Percentiles rank a stretch among this genome's conserved stretches.
phyloP scores from a whole-genome alignment of 306 rosid genomes.

The Castanospermum australe region DNA sequence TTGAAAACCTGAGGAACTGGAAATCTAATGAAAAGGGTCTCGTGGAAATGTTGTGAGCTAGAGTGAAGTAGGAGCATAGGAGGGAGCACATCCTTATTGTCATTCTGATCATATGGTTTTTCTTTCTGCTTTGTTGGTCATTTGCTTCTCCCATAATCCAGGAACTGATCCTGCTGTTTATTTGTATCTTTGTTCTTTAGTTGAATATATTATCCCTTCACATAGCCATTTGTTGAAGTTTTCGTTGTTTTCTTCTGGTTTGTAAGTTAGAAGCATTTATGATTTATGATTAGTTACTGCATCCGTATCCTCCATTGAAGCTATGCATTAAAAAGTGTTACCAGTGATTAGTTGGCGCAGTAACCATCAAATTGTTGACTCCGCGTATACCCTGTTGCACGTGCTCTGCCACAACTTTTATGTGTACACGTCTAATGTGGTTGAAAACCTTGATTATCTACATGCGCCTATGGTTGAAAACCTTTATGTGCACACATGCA shows the following conservation, averaged over 20 bases:
- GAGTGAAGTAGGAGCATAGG: background rate
- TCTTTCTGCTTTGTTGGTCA: background rate
- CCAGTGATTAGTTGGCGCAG: slow-evolving; percentile 3
- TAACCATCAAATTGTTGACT: background rate
- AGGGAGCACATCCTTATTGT: background rate
- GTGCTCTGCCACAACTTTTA: background rate
- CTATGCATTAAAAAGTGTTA: slow-evolving; percentile 6
- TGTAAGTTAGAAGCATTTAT: background rate
- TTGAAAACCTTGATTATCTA: background rate
- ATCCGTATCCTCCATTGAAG: background rate
- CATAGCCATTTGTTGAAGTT: background rate
- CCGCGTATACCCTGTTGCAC: background rate
- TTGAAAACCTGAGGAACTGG: background rate
- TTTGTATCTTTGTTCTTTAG: background rate
- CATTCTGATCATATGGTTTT: background rate
- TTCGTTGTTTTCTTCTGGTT: background rate
- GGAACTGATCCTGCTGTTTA: background rate
- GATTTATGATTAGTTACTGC: background rate
- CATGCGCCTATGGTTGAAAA: background rate
- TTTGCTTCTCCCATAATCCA: background rate
- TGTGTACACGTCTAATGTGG: background rate
- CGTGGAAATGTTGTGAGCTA: background rate
- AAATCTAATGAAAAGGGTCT: background rate
- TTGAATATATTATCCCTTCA: background rate
- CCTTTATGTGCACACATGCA: background rate